Evolutionary conservation across 805 yeast genomes (phyloP).

Genomic region (Allodekkera sacchari): DNA sequence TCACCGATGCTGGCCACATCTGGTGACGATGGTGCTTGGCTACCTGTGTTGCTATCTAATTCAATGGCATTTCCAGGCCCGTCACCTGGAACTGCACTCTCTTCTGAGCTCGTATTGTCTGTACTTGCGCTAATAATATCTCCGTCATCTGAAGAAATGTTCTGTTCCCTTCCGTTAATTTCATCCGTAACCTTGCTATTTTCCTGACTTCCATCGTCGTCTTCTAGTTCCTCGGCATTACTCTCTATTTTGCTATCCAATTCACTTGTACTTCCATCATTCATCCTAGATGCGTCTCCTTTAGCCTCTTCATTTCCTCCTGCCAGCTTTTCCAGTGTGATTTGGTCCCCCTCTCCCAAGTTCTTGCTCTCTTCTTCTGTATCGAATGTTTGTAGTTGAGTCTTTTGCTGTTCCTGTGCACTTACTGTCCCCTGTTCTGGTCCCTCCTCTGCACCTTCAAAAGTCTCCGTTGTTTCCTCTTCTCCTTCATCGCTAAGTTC

Average conservation of each 20-base stretch:
- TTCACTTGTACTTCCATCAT: not conserved
- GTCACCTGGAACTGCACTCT: too few species aligned
- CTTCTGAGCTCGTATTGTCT: too few species aligned
- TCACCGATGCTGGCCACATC: too few species aligned
- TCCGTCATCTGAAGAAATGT: too few species aligned
- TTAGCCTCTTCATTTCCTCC: not conserved
- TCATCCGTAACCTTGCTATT: too few species aligned
- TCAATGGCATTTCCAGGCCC: too few species aligned
- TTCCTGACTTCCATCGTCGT: conserved; percentile 3
- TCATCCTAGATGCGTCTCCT: not conserved
- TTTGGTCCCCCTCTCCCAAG: not conserved
- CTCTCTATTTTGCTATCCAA: not conserved
- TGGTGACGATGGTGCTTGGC: too few species aligned
- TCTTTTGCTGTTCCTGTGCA: too few species aligned
- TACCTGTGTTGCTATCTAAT: not conserved
- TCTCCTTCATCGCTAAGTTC: conserved; percentile 2
- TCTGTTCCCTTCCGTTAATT: too few species aligned
- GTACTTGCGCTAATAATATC: too few species aligned
- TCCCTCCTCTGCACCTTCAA: not conserved
- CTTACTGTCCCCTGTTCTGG: not conserved
- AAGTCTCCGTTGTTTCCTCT: conserved; percentile 2
- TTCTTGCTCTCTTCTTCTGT: not conserved
- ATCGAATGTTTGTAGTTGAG: too few species aligned
- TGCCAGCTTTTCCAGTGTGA: not conserved
- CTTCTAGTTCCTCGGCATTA: conserved; percentile 2